Base-by-base conservation (phyloP, 106 monocot genomes). In the Triglochin maritima region DNA sequence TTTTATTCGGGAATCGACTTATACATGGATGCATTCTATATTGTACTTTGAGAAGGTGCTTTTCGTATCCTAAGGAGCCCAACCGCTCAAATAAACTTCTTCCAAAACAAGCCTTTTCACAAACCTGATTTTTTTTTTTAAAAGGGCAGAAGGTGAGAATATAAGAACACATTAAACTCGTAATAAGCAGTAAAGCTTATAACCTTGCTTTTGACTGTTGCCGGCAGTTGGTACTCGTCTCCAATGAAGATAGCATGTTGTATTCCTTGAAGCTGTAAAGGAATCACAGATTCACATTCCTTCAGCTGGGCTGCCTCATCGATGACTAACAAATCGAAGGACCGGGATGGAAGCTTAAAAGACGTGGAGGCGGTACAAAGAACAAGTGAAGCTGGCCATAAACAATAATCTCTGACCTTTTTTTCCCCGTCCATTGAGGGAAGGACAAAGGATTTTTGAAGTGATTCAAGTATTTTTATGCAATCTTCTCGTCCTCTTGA, bases 21-120 rank as follows among this genome's bases (percentile, higher is more conserved):
- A 91, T 91, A 2, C 62, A 80, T 6, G 91, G 91, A 66, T 91
- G 87, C 91, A 91, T 91, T 65, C 87, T 77, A 49, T 85, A 91
- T 65, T 87, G 91, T 10, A 82, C 48, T 14, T 80, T 87, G 1
- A 91, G 70, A 41, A 85, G 80, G 66, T 84, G 76, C 59, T 91
- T 84, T 57, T 62, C 29, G 10, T 82, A 78, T n/a, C 87, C 91
- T 41, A 82, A 48, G 47, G 74, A 75, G 64, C 72, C 81, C 61
- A 91, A 56, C 50, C 91, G 81, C 60, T 82, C 82, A 72, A 87
- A 87, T 43, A 82, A 70, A 50, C 91, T 91, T 63, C 81, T 82
- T 8, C 87, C 80, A 68, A 87, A 85, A 3, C 57, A 4, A 14
- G 82, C 84, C 65, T 71, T 51, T 8, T 73, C 60, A 8, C 79